Conservation (phyloP, 148 eudicot genomes). For the Rhododendron vialii region DNA sequence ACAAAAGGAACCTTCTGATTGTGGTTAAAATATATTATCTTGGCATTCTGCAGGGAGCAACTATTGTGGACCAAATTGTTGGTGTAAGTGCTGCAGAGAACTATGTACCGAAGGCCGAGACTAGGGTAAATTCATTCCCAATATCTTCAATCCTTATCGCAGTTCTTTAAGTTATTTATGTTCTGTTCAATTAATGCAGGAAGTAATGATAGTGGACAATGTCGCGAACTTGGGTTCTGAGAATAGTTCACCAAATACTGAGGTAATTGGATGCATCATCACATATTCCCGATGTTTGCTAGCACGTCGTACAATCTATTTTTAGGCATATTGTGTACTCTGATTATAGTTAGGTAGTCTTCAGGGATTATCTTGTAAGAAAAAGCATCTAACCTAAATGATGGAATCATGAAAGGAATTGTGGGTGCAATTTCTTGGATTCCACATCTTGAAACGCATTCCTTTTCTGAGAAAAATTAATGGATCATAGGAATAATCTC, state of each 20-base stretch:
- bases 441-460: neutral
- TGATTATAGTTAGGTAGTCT: neutral
- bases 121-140: constrained; percentile 26
- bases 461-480: neutral
- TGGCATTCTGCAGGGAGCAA: constrained; percentile 69
- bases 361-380: neutral
- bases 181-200: constrained; percentile 31
- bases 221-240: constrained; percentile 31
- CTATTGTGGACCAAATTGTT: constrained; percentile 91
- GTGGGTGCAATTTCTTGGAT: neutral
- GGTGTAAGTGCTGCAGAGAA: constrained; percentile 62
- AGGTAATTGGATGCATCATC: constrained; percentile 25
- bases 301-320: neutral
- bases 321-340: neutral
- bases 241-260: constrained; percentile 32
- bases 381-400: neutral
- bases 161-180: neutral
- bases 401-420: neutral
- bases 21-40: neutral
- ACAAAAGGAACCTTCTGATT: neutral
- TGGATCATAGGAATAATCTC: neutral
- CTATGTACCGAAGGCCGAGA: constrained; percentile 50
- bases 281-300: neutral
- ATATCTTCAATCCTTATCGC: neutral
- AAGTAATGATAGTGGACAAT: constrained; percentile 41